Evolutionary conservation across 352 stramenopile species (phyloP).

Genomic region (Aphanomyces euteiches): DNA sequence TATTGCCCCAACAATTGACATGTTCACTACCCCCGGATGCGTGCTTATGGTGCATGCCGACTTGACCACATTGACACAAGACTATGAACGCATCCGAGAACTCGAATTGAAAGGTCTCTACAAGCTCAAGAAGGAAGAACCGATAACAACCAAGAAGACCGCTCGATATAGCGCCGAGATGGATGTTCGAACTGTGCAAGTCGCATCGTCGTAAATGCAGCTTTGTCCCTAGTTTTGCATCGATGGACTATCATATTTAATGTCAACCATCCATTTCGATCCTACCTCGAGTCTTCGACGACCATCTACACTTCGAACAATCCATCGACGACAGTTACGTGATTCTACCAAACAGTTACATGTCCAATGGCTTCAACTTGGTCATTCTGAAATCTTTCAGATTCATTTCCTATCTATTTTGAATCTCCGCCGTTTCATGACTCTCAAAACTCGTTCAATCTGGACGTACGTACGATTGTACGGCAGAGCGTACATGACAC

Average conservation of each 20-base stretch:
- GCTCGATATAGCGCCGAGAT: neutral
- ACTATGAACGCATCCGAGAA: constrained; percentile 61
- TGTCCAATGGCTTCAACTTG: too few species aligned
- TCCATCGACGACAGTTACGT: too few species aligned
- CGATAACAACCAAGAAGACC: neutral
- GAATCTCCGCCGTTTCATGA: neutral
- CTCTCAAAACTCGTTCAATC: too few species aligned
- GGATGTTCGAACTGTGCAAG: constrained; percentile 3
- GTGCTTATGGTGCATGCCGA: constrained; percentile 64
- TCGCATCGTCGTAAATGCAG: constrained; percentile 10
- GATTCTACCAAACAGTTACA: too few species aligned
- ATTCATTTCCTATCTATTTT: neutral
- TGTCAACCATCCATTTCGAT: constrained; percentile 8
- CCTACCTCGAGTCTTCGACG: neutral
- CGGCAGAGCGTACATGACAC: too few species aligned
- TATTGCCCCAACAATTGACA: constrained; percentile 62
- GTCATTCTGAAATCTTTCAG: neutral
- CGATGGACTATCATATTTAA: constrained; percentile 10
- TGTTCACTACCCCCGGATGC: constrained; percentile 66
- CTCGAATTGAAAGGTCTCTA: constrained; percentile 29
- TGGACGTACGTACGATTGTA: too few species aligned
- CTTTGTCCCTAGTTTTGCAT: neutral
- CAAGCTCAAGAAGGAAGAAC: constrained; percentile 3
- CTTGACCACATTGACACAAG: constrained; percentile 41
- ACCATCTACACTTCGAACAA: neutral